These are phyloP conservation scores for Umbelopsis sp. DNA, from an alignment of 371 early-diverging fungal genomes.

Conservation along the genomic window DNA sequence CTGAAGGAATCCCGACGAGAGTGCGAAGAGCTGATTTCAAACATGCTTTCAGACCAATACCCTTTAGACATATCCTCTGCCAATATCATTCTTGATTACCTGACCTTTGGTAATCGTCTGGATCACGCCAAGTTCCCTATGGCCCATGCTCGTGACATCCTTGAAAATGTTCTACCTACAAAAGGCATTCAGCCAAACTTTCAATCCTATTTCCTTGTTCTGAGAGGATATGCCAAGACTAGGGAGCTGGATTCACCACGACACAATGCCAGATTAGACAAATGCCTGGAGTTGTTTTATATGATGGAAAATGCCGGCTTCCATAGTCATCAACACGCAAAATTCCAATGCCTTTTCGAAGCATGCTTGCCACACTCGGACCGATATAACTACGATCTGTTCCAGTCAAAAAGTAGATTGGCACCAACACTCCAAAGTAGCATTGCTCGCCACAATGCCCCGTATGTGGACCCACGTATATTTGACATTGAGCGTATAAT, in stretches of 20 bases:
- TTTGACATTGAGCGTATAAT: constrained; percentile 52
- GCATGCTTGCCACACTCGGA: constrained; percentile 46
- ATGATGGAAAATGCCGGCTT: constrained; percentile 36
- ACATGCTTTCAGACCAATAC: constrained; percentile 20
- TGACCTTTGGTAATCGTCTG: constrained; percentile 39
- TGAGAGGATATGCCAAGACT: constrained; percentile 39
- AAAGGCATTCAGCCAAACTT: constrained; percentile 37
- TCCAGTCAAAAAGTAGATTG: constrained; percentile 24
- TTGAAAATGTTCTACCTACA: constrained; percentile 37
- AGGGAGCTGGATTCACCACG: constrained; percentile 28
- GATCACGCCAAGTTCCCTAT: constrained; percentile 40
- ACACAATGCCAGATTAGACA: constrained; percentile 40
- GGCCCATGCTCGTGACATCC: constrained; percentile 34
- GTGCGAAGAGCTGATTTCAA: constrained; percentile 29
- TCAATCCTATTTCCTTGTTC: constrained; percentile 30
- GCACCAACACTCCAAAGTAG: constrained; percentile 8
- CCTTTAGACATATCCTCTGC: constrained; percentile 32
- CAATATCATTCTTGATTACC: constrained; percentile 39
- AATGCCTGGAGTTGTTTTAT: constrained; percentile 32
- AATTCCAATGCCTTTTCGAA: constrained; percentile 39
- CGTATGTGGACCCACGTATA: constrained; percentile 38
- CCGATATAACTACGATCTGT: constrained; percentile 42
- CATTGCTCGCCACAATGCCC: constrained; percentile 10
- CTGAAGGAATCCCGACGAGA: constrained; percentile 29
- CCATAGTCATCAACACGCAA: constrained; percentile 26